Evolutionary conservation across 305 asterid species (phyloP).

Genomic region (Andrographis paniculata): DNA sequence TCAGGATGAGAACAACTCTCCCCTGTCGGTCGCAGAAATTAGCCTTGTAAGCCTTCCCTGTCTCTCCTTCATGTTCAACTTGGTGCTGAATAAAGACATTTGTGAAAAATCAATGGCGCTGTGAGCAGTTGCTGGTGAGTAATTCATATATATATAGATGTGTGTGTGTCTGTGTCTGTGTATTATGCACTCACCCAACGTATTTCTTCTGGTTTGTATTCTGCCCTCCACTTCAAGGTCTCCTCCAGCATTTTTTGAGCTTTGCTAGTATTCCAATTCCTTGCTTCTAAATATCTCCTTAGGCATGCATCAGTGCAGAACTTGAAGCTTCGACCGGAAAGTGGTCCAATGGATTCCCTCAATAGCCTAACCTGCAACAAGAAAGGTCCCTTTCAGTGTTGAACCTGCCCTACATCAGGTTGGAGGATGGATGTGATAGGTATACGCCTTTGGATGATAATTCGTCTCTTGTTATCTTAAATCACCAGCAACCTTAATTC

Average conservation of each 20-base stretch:
- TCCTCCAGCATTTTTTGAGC: conserved; percentile 72
- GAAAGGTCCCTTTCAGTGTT: background rate
- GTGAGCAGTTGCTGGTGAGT: no score
- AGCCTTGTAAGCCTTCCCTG: conserved; percentile 75
- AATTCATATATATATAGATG: no score
- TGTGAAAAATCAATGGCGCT: no score
- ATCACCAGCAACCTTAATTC: no score
- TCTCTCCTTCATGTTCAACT: conserved; percentile 90
- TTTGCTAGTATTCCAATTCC: conserved; percentile 67
- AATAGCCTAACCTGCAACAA: conserved; percentile 41
- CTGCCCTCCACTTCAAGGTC: conserved; percentile 63
- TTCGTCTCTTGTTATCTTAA: no score
- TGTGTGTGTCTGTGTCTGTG: no score
- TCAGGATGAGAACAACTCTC: conserved; percentile 79
- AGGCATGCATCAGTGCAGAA: conserved; percentile 57
- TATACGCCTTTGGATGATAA: no score
- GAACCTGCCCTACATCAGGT: no score
- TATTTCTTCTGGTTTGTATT: conserved; percentile 77
- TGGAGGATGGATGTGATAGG: no score
- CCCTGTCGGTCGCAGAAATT: conserved; percentile 67
- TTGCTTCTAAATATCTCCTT: conserved; percentile 66
- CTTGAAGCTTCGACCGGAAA: conserved; percentile 50
- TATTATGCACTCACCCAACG: conserved; percentile 90
- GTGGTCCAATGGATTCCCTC: conserved; percentile 46
- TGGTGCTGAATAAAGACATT: conserved; percentile 38